These are phyloP conservation scores for Ustilago nuda DNA, from an alignment of 1,284 basidiomycete species.

Conservation along the genomic window DNA sequence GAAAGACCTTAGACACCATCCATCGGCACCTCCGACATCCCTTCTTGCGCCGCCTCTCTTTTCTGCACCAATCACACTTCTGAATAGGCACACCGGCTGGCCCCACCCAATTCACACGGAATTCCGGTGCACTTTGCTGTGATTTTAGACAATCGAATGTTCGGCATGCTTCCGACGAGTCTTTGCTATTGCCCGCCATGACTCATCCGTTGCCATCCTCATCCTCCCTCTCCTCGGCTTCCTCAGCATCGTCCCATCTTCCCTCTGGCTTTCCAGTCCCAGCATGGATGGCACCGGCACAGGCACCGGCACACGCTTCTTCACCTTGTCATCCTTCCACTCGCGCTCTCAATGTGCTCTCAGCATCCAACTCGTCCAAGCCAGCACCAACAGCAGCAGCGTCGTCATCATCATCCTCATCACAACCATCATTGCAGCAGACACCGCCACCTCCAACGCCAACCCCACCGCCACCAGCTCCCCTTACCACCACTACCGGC, in stretches of 20 bases:
- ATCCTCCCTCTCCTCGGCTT: conserved; percentile 4
- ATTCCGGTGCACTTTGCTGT: not conserved
- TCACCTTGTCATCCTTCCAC: conserved; percentile 20
- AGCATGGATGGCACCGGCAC: conserved; percentile 12
- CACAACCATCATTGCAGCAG: not conserved
- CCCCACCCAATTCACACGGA: too few species aligned
- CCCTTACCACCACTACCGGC: not conserved
- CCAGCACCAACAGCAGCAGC: not conserved
- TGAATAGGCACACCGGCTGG: too few species aligned
- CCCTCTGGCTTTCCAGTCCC: conserved; percentile 19
- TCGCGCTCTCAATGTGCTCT: conserved; percentile 6
- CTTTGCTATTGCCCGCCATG: conserved; percentile 22
- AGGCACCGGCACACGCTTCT: conserved; percentile 27
- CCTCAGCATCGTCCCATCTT: conserved; percentile 2
- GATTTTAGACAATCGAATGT: not conserved
- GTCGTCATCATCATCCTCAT: too few species aligned
- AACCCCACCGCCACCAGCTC: conserved; percentile 2
- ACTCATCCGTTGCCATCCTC: conserved; percentile 21
- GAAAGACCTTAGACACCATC: not conserved
- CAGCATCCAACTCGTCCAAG: conserved; percentile 4
- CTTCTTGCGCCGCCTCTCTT: not conserved
- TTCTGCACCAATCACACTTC: conserved; percentile 5
- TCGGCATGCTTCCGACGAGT: conserved; percentile 27
- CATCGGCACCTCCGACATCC: not conserved
- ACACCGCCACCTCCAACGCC: not conserved